Evolutionary conservation across 371 early-diverging fungal species (phyloP), one percentile per base, ranked within the genome.

Genomic region (Synchytrium microbalum): DNA sequence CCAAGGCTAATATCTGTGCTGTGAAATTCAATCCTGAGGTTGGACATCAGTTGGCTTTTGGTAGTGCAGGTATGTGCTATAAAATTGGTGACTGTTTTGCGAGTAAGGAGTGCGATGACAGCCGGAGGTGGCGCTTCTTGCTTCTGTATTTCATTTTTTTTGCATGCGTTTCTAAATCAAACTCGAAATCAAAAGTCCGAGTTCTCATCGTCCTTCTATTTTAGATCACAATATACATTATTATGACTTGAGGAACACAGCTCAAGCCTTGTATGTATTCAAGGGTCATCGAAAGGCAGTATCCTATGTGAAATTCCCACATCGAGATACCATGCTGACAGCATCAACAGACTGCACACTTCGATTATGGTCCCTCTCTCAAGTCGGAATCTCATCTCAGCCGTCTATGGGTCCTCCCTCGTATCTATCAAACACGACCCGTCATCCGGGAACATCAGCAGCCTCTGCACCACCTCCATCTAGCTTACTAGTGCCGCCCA

Each of bases 311-410:
- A 84, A 88, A 63, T 95, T 92, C 78, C 54, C 87, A 27, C 79
- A 82, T 55, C 70, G 78, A 16, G 77, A 87, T 31, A 84, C 88
- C 62, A 68, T 95, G 24, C 77, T 95, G 16, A 88, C 93, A 13
- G 92, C 92, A 67, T 93, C 94, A 5, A 95, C 92, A 0, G 96
- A 95, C 68, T 88, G 87, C 69, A 91, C 90, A 2, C 81, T 95
- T 29, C 87, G 88, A 66, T 77, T 89, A 30, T 95, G 96, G 96
- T 79, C 82, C 60, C 68, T 85, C 27, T 38, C 46, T 19, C 5
- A 38, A 38, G 46, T 38, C 5, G 46, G 46, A 10, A 38, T 38
- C 19, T 38, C 46, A 19, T 38, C 46, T 68, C 23, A 23, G 29
- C 27, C 16, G 19, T 5, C 57, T 28, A 31, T 56, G 19, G 57